Conservation (phyloP, 2,329 filamentous ascomycete genomes). For the Lithohypha guttulata region DNA sequence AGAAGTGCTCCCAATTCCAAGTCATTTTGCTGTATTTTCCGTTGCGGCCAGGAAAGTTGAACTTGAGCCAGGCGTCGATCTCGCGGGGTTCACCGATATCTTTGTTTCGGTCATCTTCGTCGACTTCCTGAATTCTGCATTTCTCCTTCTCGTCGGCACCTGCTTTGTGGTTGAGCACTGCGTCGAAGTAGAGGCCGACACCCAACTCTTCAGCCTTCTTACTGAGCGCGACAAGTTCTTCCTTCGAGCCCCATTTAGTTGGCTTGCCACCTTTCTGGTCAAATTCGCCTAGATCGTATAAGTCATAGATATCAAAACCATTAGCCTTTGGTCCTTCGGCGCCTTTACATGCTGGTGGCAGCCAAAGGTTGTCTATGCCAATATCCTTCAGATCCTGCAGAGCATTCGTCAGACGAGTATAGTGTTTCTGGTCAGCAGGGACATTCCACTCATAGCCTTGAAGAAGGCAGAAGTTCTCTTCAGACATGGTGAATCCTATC, state of each 20-base stretch:
- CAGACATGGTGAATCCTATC: no score
- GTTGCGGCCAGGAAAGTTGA: constrained; percentile 48
- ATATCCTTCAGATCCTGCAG: constrained; percentile 42
- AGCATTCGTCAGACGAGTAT: constrained; percentile 40
- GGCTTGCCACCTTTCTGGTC: constrained; percentile 46
- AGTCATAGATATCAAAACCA: constrained; percentile 53
- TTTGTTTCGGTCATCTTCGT: constrained; percentile 44
- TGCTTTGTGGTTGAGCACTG: constrained; percentile 56
- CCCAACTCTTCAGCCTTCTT: constrained; percentile 20
- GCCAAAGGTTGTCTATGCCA: constrained; percentile 47
- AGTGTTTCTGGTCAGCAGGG: constrained; percentile 46
- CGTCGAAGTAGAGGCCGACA: constrained; percentile 48
- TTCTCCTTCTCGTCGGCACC: constrained; percentile 51
- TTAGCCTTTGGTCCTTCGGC: constrained; percentile 46
- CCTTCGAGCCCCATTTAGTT: constrained; percentile 54
- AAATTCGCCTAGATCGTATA: constrained; percentile 55
- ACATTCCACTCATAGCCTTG: constrained; percentile 59
- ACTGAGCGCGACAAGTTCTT: constrained; percentile 32
- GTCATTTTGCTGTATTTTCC: constrained; percentile 46
- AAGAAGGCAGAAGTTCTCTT: constrained; percentile 36
- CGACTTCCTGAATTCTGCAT: constrained; percentile 49
- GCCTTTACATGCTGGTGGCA: constrained; percentile 53
- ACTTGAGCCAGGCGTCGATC: constrained; percentile 54
- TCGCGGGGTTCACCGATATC: constrained; percentile 45
- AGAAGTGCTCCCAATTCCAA: constrained; percentile 53